These are phyloP conservation scores for Cyberlindnera maclurae DNA, from an alignment of 805 yeast genomes.

Conservation along the genomic window DNA sequence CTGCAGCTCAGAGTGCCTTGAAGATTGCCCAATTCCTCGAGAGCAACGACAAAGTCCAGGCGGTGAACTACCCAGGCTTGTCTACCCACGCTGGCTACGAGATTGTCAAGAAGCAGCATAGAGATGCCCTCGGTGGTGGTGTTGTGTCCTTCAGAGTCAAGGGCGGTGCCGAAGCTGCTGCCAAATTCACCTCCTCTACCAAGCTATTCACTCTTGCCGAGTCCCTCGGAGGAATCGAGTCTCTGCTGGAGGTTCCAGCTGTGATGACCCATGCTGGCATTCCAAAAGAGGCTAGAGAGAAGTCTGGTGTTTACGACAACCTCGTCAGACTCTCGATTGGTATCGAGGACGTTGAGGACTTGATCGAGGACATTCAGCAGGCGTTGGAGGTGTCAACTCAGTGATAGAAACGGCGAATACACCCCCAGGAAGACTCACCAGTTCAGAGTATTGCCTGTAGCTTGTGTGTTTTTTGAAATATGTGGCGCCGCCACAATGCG, in stretches of 20 bases:
- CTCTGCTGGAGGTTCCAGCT: constrained; percentile 82
- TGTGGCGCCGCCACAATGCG: background rate
- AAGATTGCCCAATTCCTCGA: constrained; percentile 61
- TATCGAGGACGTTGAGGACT: constrained; percentile 75
- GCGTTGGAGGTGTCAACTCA: constrained; percentile 39
- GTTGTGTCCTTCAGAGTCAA: constrained; percentile 82
- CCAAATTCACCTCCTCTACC: constrained; percentile 65
- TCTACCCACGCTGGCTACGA: constrained; percentile 54
- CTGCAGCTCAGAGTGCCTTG: constrained; percentile 59
- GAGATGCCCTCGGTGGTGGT: constrained; percentile 85
- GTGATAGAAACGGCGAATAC: too few species aligned
- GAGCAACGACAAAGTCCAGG: constrained; percentile 42
- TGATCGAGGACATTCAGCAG: constrained; percentile 61
- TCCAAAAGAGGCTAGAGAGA: constrained; percentile 70
- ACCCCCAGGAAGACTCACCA: too few species aligned
- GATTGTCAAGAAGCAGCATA: constrained; percentile 67
- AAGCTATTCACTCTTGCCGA: constrained; percentile 81
- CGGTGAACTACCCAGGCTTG: constrained; percentile 83
- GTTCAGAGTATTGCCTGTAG: too few species aligned
- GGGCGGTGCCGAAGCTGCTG: constrained; percentile 75
- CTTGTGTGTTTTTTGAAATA: too few species aligned
- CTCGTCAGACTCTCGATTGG: constrained; percentile 81
- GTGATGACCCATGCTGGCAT: constrained; percentile 91
- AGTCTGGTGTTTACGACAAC: constrained; percentile 75
- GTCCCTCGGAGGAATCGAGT: constrained; percentile 86